Base-by-base conservation (phyloP, 805 yeast genomes). In the Myxozyma lipomycoides region DNA sequence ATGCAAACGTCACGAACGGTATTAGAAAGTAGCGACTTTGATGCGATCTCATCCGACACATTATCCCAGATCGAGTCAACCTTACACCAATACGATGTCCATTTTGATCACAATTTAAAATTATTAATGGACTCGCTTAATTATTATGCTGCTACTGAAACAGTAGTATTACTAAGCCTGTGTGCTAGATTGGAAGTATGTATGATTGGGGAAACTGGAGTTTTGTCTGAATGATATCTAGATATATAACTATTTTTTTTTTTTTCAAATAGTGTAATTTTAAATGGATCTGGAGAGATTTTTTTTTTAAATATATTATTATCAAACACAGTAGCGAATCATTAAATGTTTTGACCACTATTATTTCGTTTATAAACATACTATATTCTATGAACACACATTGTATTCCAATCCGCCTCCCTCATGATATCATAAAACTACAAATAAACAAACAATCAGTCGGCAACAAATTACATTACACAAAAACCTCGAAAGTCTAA, bases 21-120 rank as follows among this genome's bases (percentile, higher is more conserved):
- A 12, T 28, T 28, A 7, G 32, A 28, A 7, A 28, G 32, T 12
- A 28, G 32, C 32, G 32, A 28, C 32, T n/a, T n/a, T n/a, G n/a
- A n/a, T n/a, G 74, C 78, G 3, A 65, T 82, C 52, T 73, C 82
- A 26, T 53, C 76, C 47, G 75, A 28, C 68, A 84, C 17, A 2
- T 45, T 46, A n/a, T 52, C 22, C 44, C 56, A 40, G 55, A 51
- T 45, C 62, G 64, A 34, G 43, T 45, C 52, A 3, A 50, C 62
- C 5, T 46, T 72, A 32, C 51, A 48, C 12, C 64, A 66, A 47
- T 66, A 67, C 46, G 66, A 67, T 44, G 55, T 48, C 28, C 62
- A 66, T 24, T 78, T 78, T 59, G 69, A 70, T 39, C 72, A 73
- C 45, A 65, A 69, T 36, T 57, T 76, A 40, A 67, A 72, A 35